A percentile compares a stretch with the other conserved stretches of the same genome.
Conservation (phyloP, 805 yeast genomes). For the Ogataea thermomethanolica region DNA sequence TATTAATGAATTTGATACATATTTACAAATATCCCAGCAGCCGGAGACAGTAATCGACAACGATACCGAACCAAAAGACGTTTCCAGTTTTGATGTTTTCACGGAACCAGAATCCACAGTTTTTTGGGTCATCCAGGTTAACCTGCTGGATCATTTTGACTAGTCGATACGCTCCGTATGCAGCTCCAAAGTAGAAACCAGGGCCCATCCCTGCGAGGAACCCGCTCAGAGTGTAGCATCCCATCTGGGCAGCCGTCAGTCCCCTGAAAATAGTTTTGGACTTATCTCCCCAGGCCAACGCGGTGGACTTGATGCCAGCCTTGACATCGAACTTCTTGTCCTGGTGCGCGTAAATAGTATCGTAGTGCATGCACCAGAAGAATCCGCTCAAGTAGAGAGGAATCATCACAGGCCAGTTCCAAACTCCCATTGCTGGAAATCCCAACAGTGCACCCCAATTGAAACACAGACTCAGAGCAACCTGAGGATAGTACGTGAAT, state of each 20-base stretch:
- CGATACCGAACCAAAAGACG: conserved; percentile 60
- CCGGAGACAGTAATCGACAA: conserved; percentile 59
- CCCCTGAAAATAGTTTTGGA: conserved; percentile 68
- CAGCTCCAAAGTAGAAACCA: conserved; percentile 66
- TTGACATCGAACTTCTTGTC: conserved; percentile 83
- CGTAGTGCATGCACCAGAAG: conserved; percentile 94
- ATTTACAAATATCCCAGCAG: conserved; percentile 41
- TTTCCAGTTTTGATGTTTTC: conserved; percentile 77
- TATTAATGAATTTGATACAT: conserved; percentile 11
- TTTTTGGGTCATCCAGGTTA: conserved; percentile 70
- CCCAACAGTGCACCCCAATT: conserved; percentile 95
- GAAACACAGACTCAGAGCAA: conserved; percentile 73
- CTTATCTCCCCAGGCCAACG: conserved; percentile 86
- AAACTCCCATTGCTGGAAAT: conserved; percentile 91
- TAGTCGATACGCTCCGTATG: conserved; percentile 66
- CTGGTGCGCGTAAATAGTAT: conserved; percentile 96
- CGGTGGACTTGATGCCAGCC: conserved; percentile 95
- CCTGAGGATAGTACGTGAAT: conserved; percentile 94
- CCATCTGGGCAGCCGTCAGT: conserved; percentile 65
- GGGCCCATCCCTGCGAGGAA: conserved; percentile 79
- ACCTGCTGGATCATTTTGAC: conserved; percentile 67
- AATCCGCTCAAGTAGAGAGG: conserved; percentile 75
- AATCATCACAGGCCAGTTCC: conserved; percentile 70
- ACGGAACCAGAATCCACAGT: conserved; percentile 80
- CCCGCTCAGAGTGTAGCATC: conserved; percentile 65